Evolutionary conservation across 2,329 filamentous ascomycete species (phyloP), one percentile per base, ranked within the genome.

Genomic region (Diplodia sapinea): DNA sequence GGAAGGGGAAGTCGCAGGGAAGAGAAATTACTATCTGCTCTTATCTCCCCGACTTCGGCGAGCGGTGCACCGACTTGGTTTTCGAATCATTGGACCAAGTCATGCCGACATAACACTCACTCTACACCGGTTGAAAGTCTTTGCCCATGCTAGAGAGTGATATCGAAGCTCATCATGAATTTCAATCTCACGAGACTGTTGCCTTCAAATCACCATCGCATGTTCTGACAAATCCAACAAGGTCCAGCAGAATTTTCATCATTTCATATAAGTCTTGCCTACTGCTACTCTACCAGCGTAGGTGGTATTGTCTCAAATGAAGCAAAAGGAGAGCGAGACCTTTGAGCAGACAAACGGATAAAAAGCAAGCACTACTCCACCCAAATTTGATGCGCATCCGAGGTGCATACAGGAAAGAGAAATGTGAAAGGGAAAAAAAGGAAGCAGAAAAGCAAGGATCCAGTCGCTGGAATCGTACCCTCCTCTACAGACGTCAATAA

Each of bases 241-340:
- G 50, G 13, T 12, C 26, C 23, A 33, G 26, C 26, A 31, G 29
- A 31, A n/a, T 61, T 61, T n/a, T 63, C 59, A 51, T 63, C 12
- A 36, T 51, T 63, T 63, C 59, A 52, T 63, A 11, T 29, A 26
- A 33, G 50, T 29, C 47, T 29, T 51, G 31, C 59, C 59, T 40
- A 29, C 31, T 31, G 31, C 59, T 63, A 63, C 47, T 63, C 47
- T 63, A 38, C 59, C 47, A 52, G 47, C 20, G 47, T 63, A 51
- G 29, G 47, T 51, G 59, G 59, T 63, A 63, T 63, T 63, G 36
- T 51, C n/a, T 62, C 36, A 15, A 20, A 31, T 6, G 17, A 31
- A 2, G 15, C 23, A 33, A 47, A 43, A 43, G 23, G 55, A 43
- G 50, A 63, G 40, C 11, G 50, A 63, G 13, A 36, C n/a, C 43